Evolutionary conservation across 805 yeast species (phyloP), one percentile per base, ranked within the genome.

Genomic region (Teunomyces funiuensis): DNA sequence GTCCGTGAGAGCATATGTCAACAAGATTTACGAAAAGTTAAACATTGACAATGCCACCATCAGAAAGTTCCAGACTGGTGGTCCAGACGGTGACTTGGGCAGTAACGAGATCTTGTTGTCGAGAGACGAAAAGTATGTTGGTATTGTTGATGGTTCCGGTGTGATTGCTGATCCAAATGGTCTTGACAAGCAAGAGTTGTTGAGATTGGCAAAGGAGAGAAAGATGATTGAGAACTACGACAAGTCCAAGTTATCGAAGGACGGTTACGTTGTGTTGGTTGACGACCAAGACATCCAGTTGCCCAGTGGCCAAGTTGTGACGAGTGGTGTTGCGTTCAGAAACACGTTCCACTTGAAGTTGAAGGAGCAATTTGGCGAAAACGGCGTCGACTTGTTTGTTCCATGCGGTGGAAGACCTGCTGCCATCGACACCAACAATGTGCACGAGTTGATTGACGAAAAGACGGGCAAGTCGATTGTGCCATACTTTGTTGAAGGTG

Each of bases 361-460:
- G 45, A 77, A 80, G 47, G 82, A 85, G 45, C 76, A 76, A 46
- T 80, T 79, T 55, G 80, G 78, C 29, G 33, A 36, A n/a, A 76
- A 79, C 33, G 75, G 76, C 23, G 74, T 89, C 46, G 89, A 88
- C 55, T 71, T 91, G 58, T 90, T 93, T 67, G 97, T 90, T 31
- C 99, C 99, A 44, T 91, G 99, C 68, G 99, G 99, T 65, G 99
- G 99, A 53, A 85, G 99, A 69, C 99, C 99, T 45, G 91, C 87
- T 54, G 95, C 98, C 15, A 82, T 91, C 62, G 95, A 90, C 63
- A 80, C 90, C 49, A 83, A 81, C 63, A 93, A 86, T 56, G 93
- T 90, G 44, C 69, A 73, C 48, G 69, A 69, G 40, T 79, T 88
- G 54, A 79, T 93, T 52, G 88, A 85, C 63, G 73, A 71, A 29